Base-by-base conservation (phyloP, 78 protist genomes). In the Tieghemostelium lacteum region DNA sequence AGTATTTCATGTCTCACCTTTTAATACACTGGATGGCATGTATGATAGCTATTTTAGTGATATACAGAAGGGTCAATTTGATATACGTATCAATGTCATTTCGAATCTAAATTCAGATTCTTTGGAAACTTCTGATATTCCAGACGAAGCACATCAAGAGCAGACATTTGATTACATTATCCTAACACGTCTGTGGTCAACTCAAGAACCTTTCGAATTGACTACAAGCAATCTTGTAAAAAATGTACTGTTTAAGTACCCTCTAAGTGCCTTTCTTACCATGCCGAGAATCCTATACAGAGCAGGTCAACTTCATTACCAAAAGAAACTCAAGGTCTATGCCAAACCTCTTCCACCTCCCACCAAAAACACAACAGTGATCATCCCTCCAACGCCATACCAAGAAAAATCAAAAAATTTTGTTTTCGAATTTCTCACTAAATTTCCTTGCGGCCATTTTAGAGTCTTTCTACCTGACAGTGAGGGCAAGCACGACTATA, bases 271-370 rank as follows among this genome's bases (percentile, higher is more conserved):
- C 7, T 55, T 78, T 17, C 5, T 34, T 4, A 78, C 88, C 1
- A 10, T 78, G 0, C 88, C 88, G 17, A 49, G 88, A 78, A 78
- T 78, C n/a, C 29, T 78, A 49, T 66, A 66, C 22, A 60, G 66
- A 39, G 88, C 88, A 39, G 88, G 67, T 34, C 31, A 57, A 78
- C 73, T 78, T 2, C 88, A 78, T 29, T 78, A 58, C 37, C 28
- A 26, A 12, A 64, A 66, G n/a, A 36, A 62, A 24, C 29, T 78
- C 5, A 34, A 64, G 17, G 63, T 78, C 22, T 78, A 78, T 66
- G 58, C 88, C 16, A 78, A 78, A 57, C 88, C 88, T 24, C 64
- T 66, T 55, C 88, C 88, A 65, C 88, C 88, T 28, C n/a, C n/a
- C n/a, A 14, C 29, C 0, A 58, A 66, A 24, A 78, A 78, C 31